A percentile compares a stretch with the other conserved stretches of the same genome.
These are phyloP conservation scores for Eremomyces bilateralis DNA, from an alignment of 495 filamentous ascomycete genomes.

Conservation along the genomic window DNA sequence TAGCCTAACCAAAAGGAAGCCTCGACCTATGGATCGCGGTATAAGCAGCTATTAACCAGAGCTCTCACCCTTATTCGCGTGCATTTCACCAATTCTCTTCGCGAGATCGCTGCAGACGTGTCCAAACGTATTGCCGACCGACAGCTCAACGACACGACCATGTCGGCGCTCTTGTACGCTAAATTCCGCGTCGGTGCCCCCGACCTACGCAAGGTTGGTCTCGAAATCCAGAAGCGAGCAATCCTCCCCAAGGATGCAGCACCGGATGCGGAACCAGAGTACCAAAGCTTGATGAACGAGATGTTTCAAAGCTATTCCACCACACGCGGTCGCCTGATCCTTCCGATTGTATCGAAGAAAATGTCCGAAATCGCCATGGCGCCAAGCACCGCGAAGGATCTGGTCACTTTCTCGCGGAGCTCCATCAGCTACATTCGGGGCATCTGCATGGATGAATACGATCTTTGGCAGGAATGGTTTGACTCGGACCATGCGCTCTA, in stretches of 20 bases:
- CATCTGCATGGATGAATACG: constrained; percentile 51
- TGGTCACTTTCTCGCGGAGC: constrained; percentile 45
- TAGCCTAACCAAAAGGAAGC: constrained; percentile 70
- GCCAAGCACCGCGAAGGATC: constrained; percentile 42
- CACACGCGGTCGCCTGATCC: constrained; percentile 30
- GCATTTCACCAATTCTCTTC: constrained; percentile 51
- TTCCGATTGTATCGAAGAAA: constrained; percentile 34
- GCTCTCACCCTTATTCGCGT: constrained; percentile 67
- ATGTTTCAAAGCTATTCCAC: constrained; percentile 43
- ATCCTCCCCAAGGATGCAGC: constrained; percentile 36
- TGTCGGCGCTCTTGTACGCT: constrained; percentile 55
- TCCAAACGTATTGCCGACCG: constrained; percentile 46
- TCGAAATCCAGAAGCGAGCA: constrained; percentile 48
- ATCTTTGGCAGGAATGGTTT: constrained; percentile 58
- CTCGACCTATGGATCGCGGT: constrained; percentile 53
- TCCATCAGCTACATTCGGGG: constrained; percentile 50
- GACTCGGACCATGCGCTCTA: constrained; percentile 44
- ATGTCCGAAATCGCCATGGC: constrained; percentile 41
- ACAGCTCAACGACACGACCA: constrained; percentile 53
- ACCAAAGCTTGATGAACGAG: constrained; percentile 42
- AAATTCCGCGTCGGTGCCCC: constrained; percentile 52
- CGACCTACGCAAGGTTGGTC: constrained; percentile 40
- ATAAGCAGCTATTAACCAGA: constrained; percentile 46
- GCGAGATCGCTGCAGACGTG: constrained; percentile 48
- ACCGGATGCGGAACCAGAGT: constrained; percentile 41